phyloP scores from a whole-genome alignment of 2,329 filamentous ascomycete species.

The Helicocarpus griseus region DNA sequence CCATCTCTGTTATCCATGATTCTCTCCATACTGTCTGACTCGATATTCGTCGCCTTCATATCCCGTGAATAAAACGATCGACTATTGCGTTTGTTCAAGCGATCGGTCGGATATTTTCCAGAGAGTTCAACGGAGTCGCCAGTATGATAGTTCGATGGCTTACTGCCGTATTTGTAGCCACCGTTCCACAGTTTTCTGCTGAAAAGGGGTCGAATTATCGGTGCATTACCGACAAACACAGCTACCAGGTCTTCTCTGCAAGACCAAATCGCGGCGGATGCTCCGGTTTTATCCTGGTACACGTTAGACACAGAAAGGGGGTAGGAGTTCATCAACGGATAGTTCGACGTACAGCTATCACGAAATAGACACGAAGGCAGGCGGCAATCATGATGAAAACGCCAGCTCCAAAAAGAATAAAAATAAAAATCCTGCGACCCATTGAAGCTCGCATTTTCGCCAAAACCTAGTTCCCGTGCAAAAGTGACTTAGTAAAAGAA shows the following conservation, averaged over 20 bases:
- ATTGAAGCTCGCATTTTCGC: constrained; percentile 20
- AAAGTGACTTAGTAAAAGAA: background rate
- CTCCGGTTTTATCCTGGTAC: constrained; percentile 1
- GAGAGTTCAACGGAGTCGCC: background rate
- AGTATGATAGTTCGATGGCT: background rate
- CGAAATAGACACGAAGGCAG: constrained; percentile 19
- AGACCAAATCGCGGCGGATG: constrained; percentile 27
- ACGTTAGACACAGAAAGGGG: background rate
- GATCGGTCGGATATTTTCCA: background rate
- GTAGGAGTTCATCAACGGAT: background rate
- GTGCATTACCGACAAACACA: constrained; percentile 29
- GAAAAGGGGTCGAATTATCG: constrained; percentile 23
- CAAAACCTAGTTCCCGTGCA: constrained; percentile 15
- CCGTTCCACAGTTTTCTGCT: constrained; percentile 1
- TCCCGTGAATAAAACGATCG: background rate
- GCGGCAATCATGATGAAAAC: constrained; percentile 27
- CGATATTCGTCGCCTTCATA: background rate
- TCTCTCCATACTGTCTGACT: constrained; percentile 3
- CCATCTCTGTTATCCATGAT: background rate
- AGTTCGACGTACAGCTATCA: constrained; percentile 19
- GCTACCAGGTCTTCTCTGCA: constrained; percentile 31
- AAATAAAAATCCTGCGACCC: constrained; percentile 21
- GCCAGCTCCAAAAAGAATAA: constrained; percentile 24
- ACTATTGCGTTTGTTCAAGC: background rate
- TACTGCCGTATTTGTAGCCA: background rate